Base-by-base conservation (phyloP, 805 yeast species). In the Blastobotrys mokoenaii region DNA sequence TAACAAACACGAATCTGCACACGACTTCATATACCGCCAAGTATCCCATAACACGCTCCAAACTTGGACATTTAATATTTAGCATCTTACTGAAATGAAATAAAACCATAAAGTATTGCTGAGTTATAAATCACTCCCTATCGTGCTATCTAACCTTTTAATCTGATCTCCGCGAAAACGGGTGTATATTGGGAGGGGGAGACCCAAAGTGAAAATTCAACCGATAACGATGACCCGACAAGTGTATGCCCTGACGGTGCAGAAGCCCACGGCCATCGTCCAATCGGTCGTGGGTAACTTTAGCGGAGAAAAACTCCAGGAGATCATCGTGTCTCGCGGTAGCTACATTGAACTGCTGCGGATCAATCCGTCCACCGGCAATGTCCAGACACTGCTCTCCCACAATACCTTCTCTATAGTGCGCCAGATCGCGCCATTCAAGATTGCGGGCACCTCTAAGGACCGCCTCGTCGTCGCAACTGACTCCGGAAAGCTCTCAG, bases 221-320 rank as follows among this genome's bases (percentile, higher is more conserved):
- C 27, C 27, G 27, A 22, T 22, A 22, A 22, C 27, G 27, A 22
- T 22, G 27, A 22, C 27, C 27, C 38, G 33, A 30, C 51, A 47
- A 16, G 68, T 87, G 30, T 87, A 85, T 64, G 74, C 85, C 54
- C 68, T 84, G 49, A 84, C 96, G 6, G 67, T 87, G n/a, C 73
- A 73, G 51, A 70, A 67, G 6, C 81, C 89, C 2, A 61, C 79
- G 4, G 70, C 79, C 35, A 70, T 79, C 2, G 60, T 72, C 4
- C 62, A 63, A 29, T 71, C 88, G 1, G 68, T 80, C n/a, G 70
- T 77, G 5, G 96, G 96, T 1, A 75, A 73, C 50, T 87, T 88
- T 58, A 63, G 74, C 1, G 86, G 73, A 10, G 63, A 59, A 51
- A 75, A 73, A 56, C 58, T 70, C 15, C 90, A 84, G 58, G 84